Percentiles rank a stretch among this genome's conserved stretches.
These are phyloP conservation scores for Phytopythium cucurbitacearum DNA, from an alignment of 352 stramenopile genomes.

Conservation along the genomic window DNA sequence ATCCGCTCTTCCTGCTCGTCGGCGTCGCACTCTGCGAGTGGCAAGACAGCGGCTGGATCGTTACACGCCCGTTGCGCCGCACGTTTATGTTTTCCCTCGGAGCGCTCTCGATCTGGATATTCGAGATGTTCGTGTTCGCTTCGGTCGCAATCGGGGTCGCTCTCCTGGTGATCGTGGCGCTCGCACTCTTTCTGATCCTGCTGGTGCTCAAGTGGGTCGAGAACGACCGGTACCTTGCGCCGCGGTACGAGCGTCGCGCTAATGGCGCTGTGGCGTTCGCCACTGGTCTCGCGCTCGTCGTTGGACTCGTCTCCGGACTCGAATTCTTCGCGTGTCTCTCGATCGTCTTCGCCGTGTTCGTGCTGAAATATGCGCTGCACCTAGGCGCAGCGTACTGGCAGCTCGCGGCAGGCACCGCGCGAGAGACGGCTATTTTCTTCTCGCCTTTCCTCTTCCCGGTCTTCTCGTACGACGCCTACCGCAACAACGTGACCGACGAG, in stretches of 20 bases:
- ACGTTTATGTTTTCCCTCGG: slow-evolving; percentile 13
- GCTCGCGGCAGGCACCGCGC: slow-evolving; percentile 26
- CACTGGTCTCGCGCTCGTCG: slow-evolving; percentile 33
- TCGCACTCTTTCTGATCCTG: slow-evolving; percentile 72
- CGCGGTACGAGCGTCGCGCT: slow-evolving; percentile 47
- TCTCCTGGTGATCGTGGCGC: slow-evolving; percentile 48
- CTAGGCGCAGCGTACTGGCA: slow-evolving; percentile 63
- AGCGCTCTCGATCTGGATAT: slow-evolving; percentile 57
- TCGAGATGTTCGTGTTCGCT: slow-evolving; percentile 75
- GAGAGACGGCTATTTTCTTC: slow-evolving; percentile 73
- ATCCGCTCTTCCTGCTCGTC: slow-evolving; percentile 73
- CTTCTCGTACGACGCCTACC: slow-evolving; percentile 89
- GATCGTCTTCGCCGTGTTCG: slow-evolving; percentile 77
- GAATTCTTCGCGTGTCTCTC: slow-evolving; percentile 84
- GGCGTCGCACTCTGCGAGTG: slow-evolving; percentile 71
- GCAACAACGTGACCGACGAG: slow-evolving; percentile 89
- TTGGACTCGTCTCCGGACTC: slow-evolving; percentile 42
- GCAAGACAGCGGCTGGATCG: slow-evolving; percentile 67
- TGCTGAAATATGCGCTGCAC: slow-evolving; percentile 68
- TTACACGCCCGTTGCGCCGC: slow-evolving; percentile 25
- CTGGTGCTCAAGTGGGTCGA: slow-evolving; percentile 83
- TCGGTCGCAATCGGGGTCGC: slow-evolving; percentile 46
- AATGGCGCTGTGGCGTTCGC: slow-evolving; percentile 31
- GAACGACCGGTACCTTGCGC: slow-evolving; percentile 79
- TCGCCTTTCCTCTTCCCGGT: slow-evolving; percentile 88